A percentile compares a stretch with the other conserved stretches of the same genome.
Evolutionary conservation across 257 asterid genomes (phyloP).

Genomic region (Nicotiana obtusifolia): DNA sequence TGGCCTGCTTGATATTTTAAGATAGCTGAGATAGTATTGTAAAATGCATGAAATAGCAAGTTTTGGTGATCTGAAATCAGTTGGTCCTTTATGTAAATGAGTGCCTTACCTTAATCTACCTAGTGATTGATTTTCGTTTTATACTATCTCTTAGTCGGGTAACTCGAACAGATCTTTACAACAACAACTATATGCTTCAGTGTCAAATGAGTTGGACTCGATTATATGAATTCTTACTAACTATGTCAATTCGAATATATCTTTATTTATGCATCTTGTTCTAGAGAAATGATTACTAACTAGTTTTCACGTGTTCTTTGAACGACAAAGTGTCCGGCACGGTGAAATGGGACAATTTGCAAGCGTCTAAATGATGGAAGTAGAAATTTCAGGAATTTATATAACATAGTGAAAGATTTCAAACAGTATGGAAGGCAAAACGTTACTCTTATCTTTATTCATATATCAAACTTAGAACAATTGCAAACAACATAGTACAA

Average conservation of each 20-base stretch:
- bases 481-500: not conserved
- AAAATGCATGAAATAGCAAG: not conserved
- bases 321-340: too few relatives aligned
- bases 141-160: not conserved
- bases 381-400: not conserved
- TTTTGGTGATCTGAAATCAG: not conserved
- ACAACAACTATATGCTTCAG: too few relatives aligned
- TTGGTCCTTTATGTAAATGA: not conserved
- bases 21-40: not conserved
- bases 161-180: not conserved
- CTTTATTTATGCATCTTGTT: too few relatives aligned
- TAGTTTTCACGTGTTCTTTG: too few relatives aligned
- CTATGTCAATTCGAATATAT: too few relatives aligned
- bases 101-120: not conserved
- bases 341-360: not conserved
- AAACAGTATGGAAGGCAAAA: not conserved
- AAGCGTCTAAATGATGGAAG: not conserved
- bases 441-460: not conserved
- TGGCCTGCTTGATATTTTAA: not conserved
- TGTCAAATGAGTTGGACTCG: too few relatives aligned
- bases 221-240: too few relatives aligned
- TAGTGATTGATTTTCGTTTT: too few relatives aligned
- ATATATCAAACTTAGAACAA: not conserved
- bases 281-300: too few relatives aligned
- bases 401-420: not conserved